These are phyloP conservation scores for Megacollybia marginata DNA, from an alignment of 768 basidiomycete genomes.

Conservation along the genomic window DNA sequence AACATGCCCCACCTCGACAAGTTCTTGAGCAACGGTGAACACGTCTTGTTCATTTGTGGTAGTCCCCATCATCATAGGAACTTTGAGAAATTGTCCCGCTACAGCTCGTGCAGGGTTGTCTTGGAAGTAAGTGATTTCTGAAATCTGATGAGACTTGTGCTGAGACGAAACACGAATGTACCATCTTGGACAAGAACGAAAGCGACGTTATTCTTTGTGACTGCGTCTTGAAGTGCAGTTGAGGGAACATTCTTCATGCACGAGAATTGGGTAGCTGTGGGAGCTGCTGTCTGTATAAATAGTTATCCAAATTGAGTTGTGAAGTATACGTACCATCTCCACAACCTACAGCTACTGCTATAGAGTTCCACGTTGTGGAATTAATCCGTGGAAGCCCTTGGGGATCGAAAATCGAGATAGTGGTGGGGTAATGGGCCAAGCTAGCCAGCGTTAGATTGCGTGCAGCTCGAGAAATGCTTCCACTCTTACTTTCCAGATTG, in stretches of 20 bases:
- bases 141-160: no score
- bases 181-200: not conserved
- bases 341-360: slow-evolving; percentile 24
- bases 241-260: not conserved
- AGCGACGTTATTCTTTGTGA: not conserved
- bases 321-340: slow-evolving; percentile 16
- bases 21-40: no score
- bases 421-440: no score
- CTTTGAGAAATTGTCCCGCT: no score
- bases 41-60: no score
- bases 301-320: not conserved
- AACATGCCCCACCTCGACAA: no score
- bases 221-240: not conserved
- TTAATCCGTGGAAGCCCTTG: slow-evolving; percentile 4
- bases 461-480: no score
- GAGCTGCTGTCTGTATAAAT: not conserved
- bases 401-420: no score
- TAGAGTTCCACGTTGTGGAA: slow-evolving; percentile 21
- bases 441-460: no score
- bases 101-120: slow-evolving; percentile 11
- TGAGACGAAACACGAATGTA: slow-evolving; percentile 1
- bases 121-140: slow-evolving; percentile 26
- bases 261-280: not conserved
- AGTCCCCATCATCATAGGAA: no score
- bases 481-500: slow-evolving; percentile 25